Evolutionary conservation across 257 asterid genomes (phyloP), one percentile per base, ranked within the genome.

Genomic region (Marsdenia floribunda): DNA sequence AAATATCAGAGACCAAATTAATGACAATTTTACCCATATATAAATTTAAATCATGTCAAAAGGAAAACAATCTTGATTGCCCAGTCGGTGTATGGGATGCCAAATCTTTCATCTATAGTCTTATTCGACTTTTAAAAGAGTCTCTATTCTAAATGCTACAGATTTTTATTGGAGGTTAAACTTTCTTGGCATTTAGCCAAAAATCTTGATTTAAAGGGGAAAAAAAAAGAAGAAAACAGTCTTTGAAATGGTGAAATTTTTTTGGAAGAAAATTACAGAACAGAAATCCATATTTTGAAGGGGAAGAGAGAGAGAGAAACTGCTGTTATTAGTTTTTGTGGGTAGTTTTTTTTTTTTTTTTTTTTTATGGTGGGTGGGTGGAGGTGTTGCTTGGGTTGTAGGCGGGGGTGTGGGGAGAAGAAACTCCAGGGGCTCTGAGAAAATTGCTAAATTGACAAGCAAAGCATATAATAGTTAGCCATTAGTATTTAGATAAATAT

Each of bases 401-500:
- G 33, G 33, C 1, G 33, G 68, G 19, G 49, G 10, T 6, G 13
- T 0, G 5, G 44, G 22, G 46, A 24, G 44, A 26, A 5, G 61
- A 55, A 55, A 55, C 29, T 55, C 61, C 61, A 55, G 29, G 61
- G 61, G 4, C 47, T 64, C 42, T 13, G 7, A 21, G 44, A 13
- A 53, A 53, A 61, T 29, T 11, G 47, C 69, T 38, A 66, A 65
- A 2, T 38, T 38, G 15, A 38, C 71, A 38, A 66, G 71, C 52
- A 66, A 38, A 66, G 52, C 71, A 66, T 38, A 66, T 66, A 37
- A 65, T 65, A 37, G 10, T 60, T 44, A 60, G 42, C 67, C 12
- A 60, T 26, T 53, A 60, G 42, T 60, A 60, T 60, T 26, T 55
- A 50, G 16, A 50, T 50, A 49, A 11, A 49, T 49, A 49, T 49